Percentiles rank a stretch among this genome's conserved stretches.
Conservation (phyloP, 2,329 filamentous ascomycete species). For the Clonostachys sp. region DNA sequence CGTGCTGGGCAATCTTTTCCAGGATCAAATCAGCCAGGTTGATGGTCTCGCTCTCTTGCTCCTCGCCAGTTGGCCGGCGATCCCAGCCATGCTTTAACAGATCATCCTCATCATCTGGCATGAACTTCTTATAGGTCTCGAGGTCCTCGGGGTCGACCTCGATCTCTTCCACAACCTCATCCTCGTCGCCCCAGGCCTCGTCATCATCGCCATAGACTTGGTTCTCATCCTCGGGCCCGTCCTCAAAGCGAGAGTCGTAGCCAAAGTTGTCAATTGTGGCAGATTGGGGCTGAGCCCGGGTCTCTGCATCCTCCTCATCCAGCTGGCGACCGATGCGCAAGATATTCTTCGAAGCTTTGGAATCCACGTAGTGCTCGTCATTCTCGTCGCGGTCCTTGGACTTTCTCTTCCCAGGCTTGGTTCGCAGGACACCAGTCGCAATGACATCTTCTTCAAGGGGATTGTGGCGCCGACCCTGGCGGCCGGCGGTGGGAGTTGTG, state of each 20-base stretch:
- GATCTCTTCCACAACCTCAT: conserved; percentile 64
- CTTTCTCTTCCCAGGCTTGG: conserved; percentile 69
- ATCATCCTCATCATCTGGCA: conserved; percentile 64
- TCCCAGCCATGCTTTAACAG: conserved; percentile 65
- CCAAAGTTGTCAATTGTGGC: conserved; percentile 56
- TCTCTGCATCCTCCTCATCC: conserved; percentile 67
- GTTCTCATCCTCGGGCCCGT: conserved; percentile 41
- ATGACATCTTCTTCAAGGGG: conserved; percentile 86
- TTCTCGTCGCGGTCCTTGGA: conserved; percentile 57
- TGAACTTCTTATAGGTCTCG: conserved; percentile 86
- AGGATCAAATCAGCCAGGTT: conserved; percentile 92
- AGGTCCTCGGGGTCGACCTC: conserved; percentile 88
- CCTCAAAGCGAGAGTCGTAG: conserved; percentile 71
- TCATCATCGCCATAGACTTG: conserved; percentile 49
- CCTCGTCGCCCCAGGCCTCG: conserved; percentile 74
- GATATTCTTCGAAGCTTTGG: conserved; percentile 84
- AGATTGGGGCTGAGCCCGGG: conserved; percentile 27
- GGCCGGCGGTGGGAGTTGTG: conserved; percentile 50
- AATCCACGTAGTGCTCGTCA: conserved; percentile 73
- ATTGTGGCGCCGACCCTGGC: conserved; percentile 71
- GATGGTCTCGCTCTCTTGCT: conserved; percentile 50
- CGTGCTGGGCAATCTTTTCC: conserved; percentile 88
- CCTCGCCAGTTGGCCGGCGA: conserved; percentile 35
- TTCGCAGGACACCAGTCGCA: conserved; percentile 65
- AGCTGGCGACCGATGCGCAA: conserved; percentile 85